Evolutionary conservation across 768 basidiomycete species (phyloP), one percentile per base, ranked within the genome.

Genomic region (Trametes gibbosa): DNA sequence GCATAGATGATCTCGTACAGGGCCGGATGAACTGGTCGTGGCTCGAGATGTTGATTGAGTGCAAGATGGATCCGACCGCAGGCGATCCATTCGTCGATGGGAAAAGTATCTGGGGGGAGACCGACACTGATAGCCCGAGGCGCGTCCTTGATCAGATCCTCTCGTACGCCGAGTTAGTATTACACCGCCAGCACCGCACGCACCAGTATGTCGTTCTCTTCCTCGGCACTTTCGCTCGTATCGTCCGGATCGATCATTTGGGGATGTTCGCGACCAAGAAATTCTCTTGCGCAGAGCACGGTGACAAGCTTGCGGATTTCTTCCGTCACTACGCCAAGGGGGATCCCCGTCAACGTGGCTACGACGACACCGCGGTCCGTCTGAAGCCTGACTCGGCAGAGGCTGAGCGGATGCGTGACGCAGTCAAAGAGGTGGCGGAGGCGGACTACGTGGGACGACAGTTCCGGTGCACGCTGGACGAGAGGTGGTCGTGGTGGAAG

Each of bases 231-330:
- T 35, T 5, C 17, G 54, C 35, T 0, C 54, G 60, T 9, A 40
- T 61, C 13, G 10, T 46, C 2, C 54, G 50, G 24, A 24, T 45
- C 34, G 60, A 61, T 21, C 49, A 37, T 6, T 23, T 42, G 0
- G 55, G 60, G 0, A 17, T 53, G 5, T 21, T 52, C 25, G 27
- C 21, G 16, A 52, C 60, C 19, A 12, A 47, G 21, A 56, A 48
- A 29, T 52, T 61, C 49, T 24, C 56, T 29, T 61, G 53, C 54
- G 24, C 21, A 37, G 32, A 19, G 43, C 5, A 52, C 3, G 50
- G 35, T 5, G 35, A 3, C 2, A 48, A 23, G n/a, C 50, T 61
- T 27, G 9, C 25, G 8, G 16, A 40, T 1, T 56, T 61, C 48
- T 21, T 61, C 23, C 48, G 50, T 25, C 42, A 25, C 34, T 47